Evolutionary conservation across 768 basidiomycete species (phyloP).

Genomic region (Gelatoporia subvermispora): DNA sequence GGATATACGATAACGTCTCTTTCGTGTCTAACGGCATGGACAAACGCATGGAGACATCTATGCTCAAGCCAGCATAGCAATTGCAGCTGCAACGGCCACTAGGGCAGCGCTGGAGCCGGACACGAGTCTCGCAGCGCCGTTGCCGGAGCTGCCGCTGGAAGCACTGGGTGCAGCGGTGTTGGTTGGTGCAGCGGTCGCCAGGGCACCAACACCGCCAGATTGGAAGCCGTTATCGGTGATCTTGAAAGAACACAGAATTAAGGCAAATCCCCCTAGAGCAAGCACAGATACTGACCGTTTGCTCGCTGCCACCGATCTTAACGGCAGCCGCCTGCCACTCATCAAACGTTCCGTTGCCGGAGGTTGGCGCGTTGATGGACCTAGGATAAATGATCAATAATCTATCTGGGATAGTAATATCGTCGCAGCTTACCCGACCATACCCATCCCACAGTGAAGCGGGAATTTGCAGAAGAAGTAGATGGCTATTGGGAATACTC

Average conservation of each 20-base stretch:
- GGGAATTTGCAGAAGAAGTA: conserved; percentile 52
- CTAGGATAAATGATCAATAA: conserved; percentile 8
- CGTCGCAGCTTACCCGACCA: conserved; percentile 35
- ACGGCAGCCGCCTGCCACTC: conserved; percentile 37
- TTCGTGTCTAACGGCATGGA: no score
- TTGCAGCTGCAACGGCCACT: conserved; percentile 5
- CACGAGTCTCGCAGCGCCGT: conserved; percentile 3
- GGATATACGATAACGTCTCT: no score
- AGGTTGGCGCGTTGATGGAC: conserved; percentile 43
- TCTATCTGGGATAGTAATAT: neutral
- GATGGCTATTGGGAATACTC: conserved; percentile 33
- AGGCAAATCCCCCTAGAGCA: conserved; percentile 6
- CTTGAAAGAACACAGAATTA: conserved; percentile 15
- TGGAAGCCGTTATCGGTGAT: conserved; percentile 35
- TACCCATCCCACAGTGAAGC: conserved; percentile 46
- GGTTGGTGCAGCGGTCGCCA: conserved; percentile 29
- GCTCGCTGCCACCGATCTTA: conserved; percentile 30
- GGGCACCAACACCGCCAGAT: conserved; percentile 37
- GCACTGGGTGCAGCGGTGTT: conserved; percentile 5
- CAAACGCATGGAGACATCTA: no score
- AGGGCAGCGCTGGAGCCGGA: conserved; percentile 6
- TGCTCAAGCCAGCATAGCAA: conserved; percentile 8
- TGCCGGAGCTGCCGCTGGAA: neutral
- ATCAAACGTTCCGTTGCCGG: conserved; percentile 37
- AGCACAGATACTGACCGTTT: conserved; percentile 25